Evolutionary conservation across 768 basidiomycete species (phyloP).

Genomic region (Guyanaporus albipodus): DNA sequence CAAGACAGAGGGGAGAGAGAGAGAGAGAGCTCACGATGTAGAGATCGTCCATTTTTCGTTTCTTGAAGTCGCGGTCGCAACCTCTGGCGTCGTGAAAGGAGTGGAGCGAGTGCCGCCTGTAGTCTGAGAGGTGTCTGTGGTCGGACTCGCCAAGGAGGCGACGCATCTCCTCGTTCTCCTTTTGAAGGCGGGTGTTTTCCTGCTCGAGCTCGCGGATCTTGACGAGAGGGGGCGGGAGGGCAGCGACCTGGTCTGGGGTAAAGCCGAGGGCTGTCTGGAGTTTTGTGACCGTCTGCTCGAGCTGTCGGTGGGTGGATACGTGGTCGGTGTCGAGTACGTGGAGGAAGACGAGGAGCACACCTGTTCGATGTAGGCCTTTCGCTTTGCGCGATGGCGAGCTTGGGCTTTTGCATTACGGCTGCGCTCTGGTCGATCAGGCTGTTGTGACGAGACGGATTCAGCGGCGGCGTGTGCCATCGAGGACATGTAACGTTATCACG

Average conservation of each 20-base stretch:
- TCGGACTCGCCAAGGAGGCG: slow-evolving; percentile 53
- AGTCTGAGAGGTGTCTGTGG: slow-evolving; percentile 38
- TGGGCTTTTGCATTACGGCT: slow-evolving; percentile 87
- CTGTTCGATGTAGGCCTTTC: slow-evolving; percentile 92
- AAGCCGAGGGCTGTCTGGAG: slow-evolving; percentile 72
- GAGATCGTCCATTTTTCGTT: slow-evolving; percentile 57
- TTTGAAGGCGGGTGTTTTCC: slow-evolving; percentile 66
- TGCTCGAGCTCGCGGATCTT: slow-evolving; percentile 82
- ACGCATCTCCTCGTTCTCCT: slow-evolving; percentile 74
- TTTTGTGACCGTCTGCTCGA: slow-evolving; percentile 83
- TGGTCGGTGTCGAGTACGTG: no score
- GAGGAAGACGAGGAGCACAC: no score
- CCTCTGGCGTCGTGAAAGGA: slow-evolving; percentile 47
- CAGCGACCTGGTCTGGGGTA: slow-evolving; percentile 69
- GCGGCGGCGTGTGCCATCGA: slow-evolving; percentile 53
- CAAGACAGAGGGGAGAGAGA: background rate
- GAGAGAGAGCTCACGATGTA: slow-evolving; percentile 45
- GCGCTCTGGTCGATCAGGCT: slow-evolving; percentile 68
- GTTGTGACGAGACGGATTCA: slow-evolving; percentile 36
- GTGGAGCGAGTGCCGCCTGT: slow-evolving; percentile 45
- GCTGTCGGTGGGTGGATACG: slow-evolving; percentile 45
- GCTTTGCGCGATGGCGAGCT: slow-evolving; percentile 85
- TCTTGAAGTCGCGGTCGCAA: slow-evolving; percentile 58
- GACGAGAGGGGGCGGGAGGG: slow-evolving; percentile 65
- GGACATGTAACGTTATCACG: slow-evolving; percentile 52